phyloP scores from a whole-genome alignment of 164 flowering plant species.

The Aristolochia contorta region DNA sequence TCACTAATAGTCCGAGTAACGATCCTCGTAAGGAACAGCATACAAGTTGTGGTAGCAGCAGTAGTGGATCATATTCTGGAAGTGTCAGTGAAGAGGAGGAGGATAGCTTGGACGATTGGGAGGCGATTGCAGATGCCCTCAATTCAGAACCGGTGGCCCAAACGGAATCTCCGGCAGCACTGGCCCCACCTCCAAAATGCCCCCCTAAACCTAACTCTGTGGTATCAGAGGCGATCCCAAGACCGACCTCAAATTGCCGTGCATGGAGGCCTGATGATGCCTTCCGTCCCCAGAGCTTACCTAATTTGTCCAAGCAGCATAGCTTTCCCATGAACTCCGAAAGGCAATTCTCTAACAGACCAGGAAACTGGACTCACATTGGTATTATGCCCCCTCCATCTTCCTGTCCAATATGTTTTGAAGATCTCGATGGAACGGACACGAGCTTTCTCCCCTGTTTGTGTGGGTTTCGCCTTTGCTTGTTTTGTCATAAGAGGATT shows the following conservation, averaged over 20 bases:
- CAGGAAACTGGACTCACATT: conserved; percentile 28
- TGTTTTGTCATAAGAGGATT: conserved; percentile 90
- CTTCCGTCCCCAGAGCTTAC: conserved; percentile 69
- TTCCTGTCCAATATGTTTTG: conserved; percentile 84
- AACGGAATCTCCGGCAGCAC: conserved; percentile 6
- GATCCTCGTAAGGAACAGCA: conserved; percentile 35
- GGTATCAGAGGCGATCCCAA: conserved; percentile 9
- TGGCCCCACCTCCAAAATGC: conserved; percentile 4
- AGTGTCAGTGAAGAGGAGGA: conserved; percentile 51
- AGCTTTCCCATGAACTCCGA: conserved; percentile 42
- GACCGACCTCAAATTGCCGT: conserved; percentile 21
- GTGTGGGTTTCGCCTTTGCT: conserved; percentile 86
- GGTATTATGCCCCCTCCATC: conserved; percentile 34
- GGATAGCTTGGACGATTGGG: conserved; percentile 56
- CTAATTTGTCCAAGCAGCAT: conserved; percentile 62
- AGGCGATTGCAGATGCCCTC: conserved; percentile 59
- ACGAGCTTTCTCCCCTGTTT: conserved; percentile 75
- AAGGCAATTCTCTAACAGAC: conserved; percentile 27
- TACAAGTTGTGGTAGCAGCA: conserved; percentile 38
- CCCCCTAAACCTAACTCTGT: background rate
- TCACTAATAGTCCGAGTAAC: conserved; percentile 38
- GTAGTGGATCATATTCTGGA: conserved; percentile 44
- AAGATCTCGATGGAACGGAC: conserved; percentile 77
- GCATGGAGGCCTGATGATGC: conserved; percentile 94
- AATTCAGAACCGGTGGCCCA: conserved; percentile 15